These are phyloP conservation scores for Phytophthora parvispora DNA, from an alignment of 352 stramenopile species.

Conservation along the genomic window DNA sequence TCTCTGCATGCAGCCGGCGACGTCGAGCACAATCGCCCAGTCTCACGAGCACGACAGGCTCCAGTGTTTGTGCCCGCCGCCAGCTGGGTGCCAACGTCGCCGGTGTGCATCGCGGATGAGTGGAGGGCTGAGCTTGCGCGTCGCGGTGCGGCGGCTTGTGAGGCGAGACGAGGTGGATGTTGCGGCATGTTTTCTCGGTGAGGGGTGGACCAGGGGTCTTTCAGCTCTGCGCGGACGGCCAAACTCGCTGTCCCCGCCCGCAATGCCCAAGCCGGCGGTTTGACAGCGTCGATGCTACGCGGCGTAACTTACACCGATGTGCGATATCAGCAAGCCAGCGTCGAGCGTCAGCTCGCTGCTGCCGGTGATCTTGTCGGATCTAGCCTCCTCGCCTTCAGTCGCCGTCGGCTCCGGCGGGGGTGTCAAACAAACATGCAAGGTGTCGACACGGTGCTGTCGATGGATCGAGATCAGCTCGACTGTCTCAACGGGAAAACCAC, in stretches of 20 bases:
- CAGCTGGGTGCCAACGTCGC: conserved; percentile 2
- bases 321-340: not conserved
- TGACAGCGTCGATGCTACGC: not conserved
- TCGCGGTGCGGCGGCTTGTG: not conserved
- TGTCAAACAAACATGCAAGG: not conserved
- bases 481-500: conserved; percentile 7
- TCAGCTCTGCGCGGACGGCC: not conserved
- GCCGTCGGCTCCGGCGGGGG: not conserved
- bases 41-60: not conserved
- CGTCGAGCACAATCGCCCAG: not conserved
- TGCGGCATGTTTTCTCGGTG: not conserved
- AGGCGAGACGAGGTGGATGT: too few species aligned
- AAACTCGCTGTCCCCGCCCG: too few species aligned
- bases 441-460: not conserved
- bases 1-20: not conserved
- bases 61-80: conserved; percentile 8
- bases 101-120: conserved; percentile 5
- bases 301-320: not conserved
- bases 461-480: conserved; percentile 1
- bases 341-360: not conserved
- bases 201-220: not conserved
- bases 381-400: not conserved
- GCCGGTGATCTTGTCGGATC: conserved; percentile 3
- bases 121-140: not conserved
- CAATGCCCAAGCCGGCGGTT: too few species aligned